Evolutionary conservation across 768 basidiomycete genomes (phyloP).

Genomic region (Mycena albidolilacea): DNA sequence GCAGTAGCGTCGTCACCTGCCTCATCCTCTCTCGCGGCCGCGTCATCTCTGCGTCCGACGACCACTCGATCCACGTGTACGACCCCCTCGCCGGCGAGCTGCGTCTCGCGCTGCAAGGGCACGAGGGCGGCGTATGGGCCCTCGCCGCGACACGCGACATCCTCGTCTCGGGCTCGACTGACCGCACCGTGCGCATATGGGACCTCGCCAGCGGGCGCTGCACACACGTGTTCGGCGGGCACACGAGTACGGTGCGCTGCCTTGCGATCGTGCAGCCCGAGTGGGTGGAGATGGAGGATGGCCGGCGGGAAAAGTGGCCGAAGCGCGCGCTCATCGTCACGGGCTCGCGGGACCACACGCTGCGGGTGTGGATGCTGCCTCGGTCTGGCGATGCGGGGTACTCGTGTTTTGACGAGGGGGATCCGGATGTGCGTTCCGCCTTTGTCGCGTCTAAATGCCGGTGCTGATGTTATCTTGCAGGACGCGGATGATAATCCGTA

Average conservation of each 20-base stretch:
- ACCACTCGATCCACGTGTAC: constrained; percentile 97
- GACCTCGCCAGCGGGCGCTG: constrained; percentile 84
- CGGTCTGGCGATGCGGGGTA: constrained; percentile 36
- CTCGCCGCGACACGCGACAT: constrained; percentile 91
- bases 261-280: constrained; percentile 97
- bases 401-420: constrained; percentile 40
- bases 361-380: constrained; percentile 52
- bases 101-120: constrained; percentile 83
- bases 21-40: constrained; percentile 94
- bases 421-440: constrained; percentile 30
- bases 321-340: constrained; percentile 65
- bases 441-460: not conserved
- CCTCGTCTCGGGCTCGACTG: constrained; percentile 93
- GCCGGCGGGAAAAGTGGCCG: constrained; percentile 58
- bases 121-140: constrained; percentile 98
- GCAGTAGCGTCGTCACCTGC: constrained; percentile 94
- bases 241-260: constrained; percentile 97
- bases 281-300: constrained; percentile 80
- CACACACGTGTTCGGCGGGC: constrained; percentile 95
- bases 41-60: constrained; percentile 97
- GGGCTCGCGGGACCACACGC: constrained; percentile 62
- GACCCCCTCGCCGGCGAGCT: constrained; percentile 87
- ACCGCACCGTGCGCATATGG: constrained; percentile 95
- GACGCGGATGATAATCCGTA: constrained; percentile 88
- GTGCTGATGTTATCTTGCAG: constrained; percentile 58